Base-by-base conservation (phyloP, 2,329 filamentous ascomycete species). In the Ceratocystis ficicola region DNA sequence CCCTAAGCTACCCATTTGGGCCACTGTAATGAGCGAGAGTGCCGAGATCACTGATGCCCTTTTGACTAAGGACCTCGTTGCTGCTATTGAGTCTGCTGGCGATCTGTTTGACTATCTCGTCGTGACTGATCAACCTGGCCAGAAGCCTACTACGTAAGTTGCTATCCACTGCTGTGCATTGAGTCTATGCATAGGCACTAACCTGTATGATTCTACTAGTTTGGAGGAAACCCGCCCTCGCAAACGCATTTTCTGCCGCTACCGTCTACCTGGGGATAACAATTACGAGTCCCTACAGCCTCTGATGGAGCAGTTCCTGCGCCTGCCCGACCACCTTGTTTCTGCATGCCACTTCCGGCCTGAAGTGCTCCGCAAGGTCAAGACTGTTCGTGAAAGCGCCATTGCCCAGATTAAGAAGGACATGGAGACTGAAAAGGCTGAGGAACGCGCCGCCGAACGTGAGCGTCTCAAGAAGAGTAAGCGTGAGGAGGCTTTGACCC, bases 11-110 rank as follows among this genome's bases (percentile, higher is more conserved):
- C 93, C 94, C 44, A 77, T 82, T 69, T 99, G 92, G 92, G 81
- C 87, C 65, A 96, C 90, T 12, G 85, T 96, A 73, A 97, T 99
- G 94, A 95, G 86, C 73, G 94, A 99, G 81, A 96, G 87, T 76
- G 91, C 92, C 67, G 94, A 97, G 77, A 87, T 99, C 71, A 96
- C 92, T 12, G 89, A 96, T 59, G 80, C 85, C 5, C 79, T 99
- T 70, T 82, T 99, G 63, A 96, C 90, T 3, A 82, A 88, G n/a
- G 93, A 97, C 71, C 81, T 99, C 46, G 83, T 90, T 75, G 84
- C 88, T 72, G 91, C 89, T 17, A 80, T 95, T 69, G 83, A 88
- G 72, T 77, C 86, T 64, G 90, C 90, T 4, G 93, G 93, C 36
- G 87, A 93, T 68, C 62, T 69, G 63, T 85, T 95, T 70, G 90